phyloP scores from a whole-genome alignment of 257 asterid species.

The Solanum virginianum region DNA sequence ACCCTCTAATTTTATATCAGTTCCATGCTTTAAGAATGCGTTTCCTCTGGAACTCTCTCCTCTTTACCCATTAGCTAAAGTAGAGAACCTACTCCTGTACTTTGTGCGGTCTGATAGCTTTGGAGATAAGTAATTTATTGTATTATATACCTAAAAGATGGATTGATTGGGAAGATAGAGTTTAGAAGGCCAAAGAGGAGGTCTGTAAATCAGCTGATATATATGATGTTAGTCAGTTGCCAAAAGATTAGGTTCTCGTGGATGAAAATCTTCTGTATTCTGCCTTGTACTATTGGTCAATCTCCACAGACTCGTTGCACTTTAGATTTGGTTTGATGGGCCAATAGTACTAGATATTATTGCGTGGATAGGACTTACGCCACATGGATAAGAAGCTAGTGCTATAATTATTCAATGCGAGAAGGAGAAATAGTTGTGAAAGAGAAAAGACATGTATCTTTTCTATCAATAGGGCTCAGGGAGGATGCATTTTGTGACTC shows the following conservation, averaged over 20 bases:
- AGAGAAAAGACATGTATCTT: background rate
- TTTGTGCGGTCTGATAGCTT: background rate
- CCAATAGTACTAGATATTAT: too few relatives aligned
- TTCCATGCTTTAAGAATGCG: background rate
- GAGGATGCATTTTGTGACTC: background rate
- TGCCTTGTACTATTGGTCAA: too few relatives aligned
- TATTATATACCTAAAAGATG: background rate
- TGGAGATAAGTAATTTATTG: background rate
- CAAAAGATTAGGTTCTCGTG: background rate
- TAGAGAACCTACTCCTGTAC: background rate
- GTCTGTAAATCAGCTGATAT: background rate
- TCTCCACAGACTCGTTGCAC: too few relatives aligned
- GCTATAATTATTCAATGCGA: too few relatives aligned
- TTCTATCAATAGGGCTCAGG: background rate
- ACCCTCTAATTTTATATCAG: background rate
- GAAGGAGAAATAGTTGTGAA: background rate
- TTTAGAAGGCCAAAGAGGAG: background rate
- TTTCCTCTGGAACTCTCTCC: too few relatives aligned
- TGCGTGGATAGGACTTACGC: too few relatives aligned
- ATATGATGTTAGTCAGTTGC: background rate
- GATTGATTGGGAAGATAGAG: constrained; percentile 1
- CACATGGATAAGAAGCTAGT: too few relatives aligned
- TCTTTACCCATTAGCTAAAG: background rate
- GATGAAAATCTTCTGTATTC: background rate
- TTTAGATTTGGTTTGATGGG: too few relatives aligned